Evolutionary conservation across 805 yeast species (phyloP).

Genomic region (Jamesozyma piceae): DNA sequence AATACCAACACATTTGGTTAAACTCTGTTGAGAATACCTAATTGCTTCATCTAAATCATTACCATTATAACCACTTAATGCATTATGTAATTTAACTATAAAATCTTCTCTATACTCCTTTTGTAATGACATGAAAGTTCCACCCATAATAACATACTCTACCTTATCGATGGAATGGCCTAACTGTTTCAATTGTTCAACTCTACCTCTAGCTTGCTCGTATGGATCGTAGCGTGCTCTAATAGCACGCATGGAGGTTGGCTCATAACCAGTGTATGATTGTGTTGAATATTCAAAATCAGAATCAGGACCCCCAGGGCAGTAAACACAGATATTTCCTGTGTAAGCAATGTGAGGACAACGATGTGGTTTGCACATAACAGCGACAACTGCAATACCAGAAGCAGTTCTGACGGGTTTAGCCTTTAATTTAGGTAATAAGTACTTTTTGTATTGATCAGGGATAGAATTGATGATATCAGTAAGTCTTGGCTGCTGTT

Average conservation of each 20-base stretch:
- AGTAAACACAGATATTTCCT: constrained; percentile 95
- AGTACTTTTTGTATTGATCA: constrained; percentile 84
- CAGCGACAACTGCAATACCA: constrained; percentile 98
- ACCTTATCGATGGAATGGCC: constrained; percentile 97
- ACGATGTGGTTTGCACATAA: constrained; percentile 98
- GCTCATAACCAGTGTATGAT: constrained; percentile 96
- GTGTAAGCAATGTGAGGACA: constrained; percentile 99
- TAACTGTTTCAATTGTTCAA: constrained; percentile 87
- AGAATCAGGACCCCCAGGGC: constrained; percentile 98
- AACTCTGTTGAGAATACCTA: constrained; percentile 80
- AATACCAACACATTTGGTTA: constrained; percentile 95
- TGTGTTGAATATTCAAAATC: constrained; percentile 97
- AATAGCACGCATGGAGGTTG: constrained; percentile 98
- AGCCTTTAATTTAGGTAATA: constrained; percentile 91
- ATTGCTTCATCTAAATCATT: constrained; percentile 85
- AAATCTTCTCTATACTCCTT: constrained; percentile 82
- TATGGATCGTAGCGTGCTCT: constrained; percentile 97
- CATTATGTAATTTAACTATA: constrained; percentile 85
- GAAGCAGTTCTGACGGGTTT: constrained; percentile 97
- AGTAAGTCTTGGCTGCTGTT: constrained; percentile 87
- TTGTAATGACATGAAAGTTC: constrained; percentile 94
- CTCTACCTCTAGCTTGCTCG: constrained; percentile 96
- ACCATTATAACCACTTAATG: constrained; percentile 86
- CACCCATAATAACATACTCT: constrained; percentile 97
- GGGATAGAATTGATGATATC: constrained; percentile 94